Percentiles rank a stretch among this genome's conserved stretches.
These are phyloP conservation scores for Paracorniculantispora psalliotae DNA, from an alignment of 2,329 filamentous ascomycete species.

Conservation along the genomic window DNA sequence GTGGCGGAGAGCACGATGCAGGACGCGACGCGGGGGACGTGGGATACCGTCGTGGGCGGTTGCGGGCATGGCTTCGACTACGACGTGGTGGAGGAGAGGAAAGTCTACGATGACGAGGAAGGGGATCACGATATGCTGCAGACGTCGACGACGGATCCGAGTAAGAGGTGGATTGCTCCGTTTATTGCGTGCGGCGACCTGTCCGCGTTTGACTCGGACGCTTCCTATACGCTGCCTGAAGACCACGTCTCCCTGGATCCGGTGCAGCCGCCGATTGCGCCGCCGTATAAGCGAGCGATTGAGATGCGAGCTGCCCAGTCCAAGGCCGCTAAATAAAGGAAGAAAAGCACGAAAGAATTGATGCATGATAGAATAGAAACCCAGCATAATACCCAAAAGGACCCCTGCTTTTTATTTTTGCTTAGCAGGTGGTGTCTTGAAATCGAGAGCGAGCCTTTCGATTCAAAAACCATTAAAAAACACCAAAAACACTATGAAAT, in stretches of 20 bases:
- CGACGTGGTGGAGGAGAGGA: conserved; percentile 38
- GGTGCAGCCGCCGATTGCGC: conserved; percentile 90
- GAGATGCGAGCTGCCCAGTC: conserved; percentile 54
- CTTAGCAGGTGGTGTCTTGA: not conserved
- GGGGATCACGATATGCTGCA: conserved; percentile 22
- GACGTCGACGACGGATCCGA: conserved; percentile 22
- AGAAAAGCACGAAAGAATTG: not conserved
- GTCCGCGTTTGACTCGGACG: conserved; percentile 91
- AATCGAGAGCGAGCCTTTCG: not conserved
- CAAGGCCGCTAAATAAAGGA: conserved; percentile 23
- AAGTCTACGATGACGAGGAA: conserved; percentile 42
- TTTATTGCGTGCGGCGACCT: conserved; percentile 97
- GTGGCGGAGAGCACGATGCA: conserved; percentile 41
- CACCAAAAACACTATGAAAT: not conserved
- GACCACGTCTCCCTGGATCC: conserved; percentile 85
- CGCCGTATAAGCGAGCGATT: conserved; percentile 86
- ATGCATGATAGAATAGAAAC: not conserved
- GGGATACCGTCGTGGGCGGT: conserved; percentile 26
- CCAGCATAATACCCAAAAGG: not conserved
- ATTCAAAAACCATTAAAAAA: not conserved
- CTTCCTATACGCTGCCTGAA: conserved; percentile 83
- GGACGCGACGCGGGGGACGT: conserved; percentile 39
- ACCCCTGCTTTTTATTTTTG: not conserved
- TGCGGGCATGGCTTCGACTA: conserved; percentile 19
- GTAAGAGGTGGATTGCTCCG: conserved; percentile 79